Percentiles rank a stretch among this genome's conserved stretches.
phyloP scores from a whole-genome alignment of 2,329 filamentous ascomycete genomes.

The Aspergillus chevalieri region DNA sequence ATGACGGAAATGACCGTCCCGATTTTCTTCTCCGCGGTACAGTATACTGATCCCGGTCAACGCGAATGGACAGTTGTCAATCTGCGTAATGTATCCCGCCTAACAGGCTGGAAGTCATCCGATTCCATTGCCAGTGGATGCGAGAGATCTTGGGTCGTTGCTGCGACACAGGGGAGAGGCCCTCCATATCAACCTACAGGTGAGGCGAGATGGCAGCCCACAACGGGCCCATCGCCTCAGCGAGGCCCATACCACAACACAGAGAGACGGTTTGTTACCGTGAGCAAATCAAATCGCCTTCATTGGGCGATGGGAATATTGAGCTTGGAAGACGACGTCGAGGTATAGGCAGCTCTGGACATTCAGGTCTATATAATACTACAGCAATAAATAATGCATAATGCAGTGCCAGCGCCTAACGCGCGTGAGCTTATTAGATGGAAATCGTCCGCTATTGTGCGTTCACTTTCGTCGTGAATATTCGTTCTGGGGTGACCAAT shows the following conservation, averaged over 20 bases:
- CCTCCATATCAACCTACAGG: slow-evolving; percentile 58
- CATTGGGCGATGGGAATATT: slow-evolving; percentile 75
- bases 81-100: slow-evolving; percentile 65
- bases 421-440: background rate
- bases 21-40: slow-evolving; percentile 78
- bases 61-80: slow-evolving; percentile 71
- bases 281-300: slow-evolving; percentile 58
- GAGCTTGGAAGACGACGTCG: slow-evolving; percentile 68
- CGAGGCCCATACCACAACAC: slow-evolving; percentile 22
- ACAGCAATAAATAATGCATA: background rate
- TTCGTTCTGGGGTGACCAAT: background rate
- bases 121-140: slow-evolving; percentile 75
- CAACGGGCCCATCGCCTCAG: slow-evolving; percentile 17
- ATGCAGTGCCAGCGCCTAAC: background rate
- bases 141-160: slow-evolving; percentile 75
- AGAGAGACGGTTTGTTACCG: slow-evolving; percentile 52
- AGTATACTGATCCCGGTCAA: slow-evolving; percentile 67
- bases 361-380: background rate
- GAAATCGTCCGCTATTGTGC: background rate
- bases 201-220: slow-evolving; percentile 12
- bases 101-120: slow-evolving; percentile 84
- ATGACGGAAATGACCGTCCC: slow-evolving; percentile 77
- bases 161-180: slow-evolving; percentile 65
- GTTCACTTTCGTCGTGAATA: background rate
- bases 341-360: slow-evolving; percentile 38